Base-by-base conservation (phyloP, 2,329 filamentous ascomycete species). In the Trichophyton schoenleinii region DNA sequence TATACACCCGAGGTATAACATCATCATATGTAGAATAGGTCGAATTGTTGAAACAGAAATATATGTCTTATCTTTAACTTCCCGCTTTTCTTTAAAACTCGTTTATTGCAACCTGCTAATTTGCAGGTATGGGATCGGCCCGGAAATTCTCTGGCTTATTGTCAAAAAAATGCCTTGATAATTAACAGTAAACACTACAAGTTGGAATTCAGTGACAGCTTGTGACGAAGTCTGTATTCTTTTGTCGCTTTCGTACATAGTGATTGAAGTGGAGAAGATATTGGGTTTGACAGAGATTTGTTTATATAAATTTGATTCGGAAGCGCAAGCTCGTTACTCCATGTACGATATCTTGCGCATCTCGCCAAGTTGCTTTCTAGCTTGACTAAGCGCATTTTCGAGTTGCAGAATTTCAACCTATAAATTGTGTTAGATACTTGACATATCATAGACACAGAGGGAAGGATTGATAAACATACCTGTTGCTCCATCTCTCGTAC, bases 401-500 rank as follows among this genome's bases (percentile, higher is more conserved):
- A 99, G 82, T 75, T 97, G 91, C 61, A 97, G 80, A 67, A 99
- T 99, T 76, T 99, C 91, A 71, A 99, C 94, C 91, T 96, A 62
- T 20, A 34, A 58, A 41, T 36, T 0, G 8, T 25, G 55, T 58
- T 41, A 58, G 62, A 6, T n/a, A 41, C 60, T 22, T 57, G 52
- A 61, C 34, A 62, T 8, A 31, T 44, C 31, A 61, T 13, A 48
- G 58, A n/a, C 38, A 65, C 57, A 48, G 28, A 25, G 41, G 18
- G 15, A 38, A 38, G 15, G 3, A 20, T 25, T 5, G n/a, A 36
- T 11, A 44, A 18, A 62, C 82, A 69, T 81, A 96, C 91, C 88
- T 99, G 94, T 73, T 99, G 94, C 78, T 99, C 94, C 94, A 99
- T 99, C 78, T 99, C 91, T 68, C 87, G 83, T 59, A 96, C 91